Base-by-base conservation (phyloP, 1,139 yeast genomes). In the Protomyces gravidus region DNA sequence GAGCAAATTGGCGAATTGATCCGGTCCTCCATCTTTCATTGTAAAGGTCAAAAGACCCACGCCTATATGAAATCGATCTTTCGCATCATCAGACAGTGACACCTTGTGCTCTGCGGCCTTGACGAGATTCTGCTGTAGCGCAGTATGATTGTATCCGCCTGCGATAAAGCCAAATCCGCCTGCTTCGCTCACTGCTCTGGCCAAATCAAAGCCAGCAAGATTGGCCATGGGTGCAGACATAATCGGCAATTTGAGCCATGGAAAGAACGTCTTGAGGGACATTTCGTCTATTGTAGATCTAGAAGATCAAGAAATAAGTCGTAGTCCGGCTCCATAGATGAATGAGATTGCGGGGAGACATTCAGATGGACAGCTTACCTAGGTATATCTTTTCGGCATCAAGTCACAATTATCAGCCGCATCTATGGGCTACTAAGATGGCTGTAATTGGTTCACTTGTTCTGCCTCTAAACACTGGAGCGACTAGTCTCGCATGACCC, bases 111-210 rank as follows among this genome's bases (percentile, higher is more conserved):
- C 39, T 13, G 23, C 32, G 33, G 47, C 36, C 21, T 30, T 9
- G 5, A 32, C 40, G 23, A 56, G 55, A 65, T 65, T 27, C 60
- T 62, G 17, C 59, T 49, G 28, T 60, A 61, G 40, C 64, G 62
- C 15, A 39, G 62, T 17, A 75, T 68, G 63, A 72, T 71, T 58
- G 72, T 63, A 45, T 71, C 79, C 78, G 42, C 77, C 71, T 0
- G 79, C 79, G 19, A 79, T 64, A 2, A 80, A 75, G 0, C 81
- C 82, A 17, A 79, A 62, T 2, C 75, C 78, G 0, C 82, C 82
- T n/a, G 69, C 68, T 13, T 71, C 69, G 21, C 72, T 66, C 5
- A 77, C 75, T 1, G 69, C 72, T 5, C 74, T 68, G 0, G 79
- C 79, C 64, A 79, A 66, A 45, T 67, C 67, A 1, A 73, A 45